Conservation (phyloP, 306 rosid genomes). For the Argentina anserina region DNA sequence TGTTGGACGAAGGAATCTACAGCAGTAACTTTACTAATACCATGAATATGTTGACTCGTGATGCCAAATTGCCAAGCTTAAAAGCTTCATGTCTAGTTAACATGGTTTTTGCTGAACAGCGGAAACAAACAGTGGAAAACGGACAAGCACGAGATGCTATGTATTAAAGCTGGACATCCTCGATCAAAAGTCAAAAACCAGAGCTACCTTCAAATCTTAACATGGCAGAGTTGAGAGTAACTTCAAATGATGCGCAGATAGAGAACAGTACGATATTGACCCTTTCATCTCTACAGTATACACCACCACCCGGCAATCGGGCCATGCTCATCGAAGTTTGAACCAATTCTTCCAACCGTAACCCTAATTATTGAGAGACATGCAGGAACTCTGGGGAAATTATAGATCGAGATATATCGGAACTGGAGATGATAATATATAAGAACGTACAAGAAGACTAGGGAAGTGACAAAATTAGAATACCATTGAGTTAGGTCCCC, state of each 20-base stretch:
- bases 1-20: no score
- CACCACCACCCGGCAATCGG: not conserved
- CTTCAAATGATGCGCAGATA: not conserved
- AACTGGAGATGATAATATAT: not conserved
- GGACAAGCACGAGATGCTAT: not conserved
- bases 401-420: not conserved
- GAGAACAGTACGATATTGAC: not conserved
- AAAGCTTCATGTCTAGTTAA: not conserved
- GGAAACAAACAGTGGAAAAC: not conserved
- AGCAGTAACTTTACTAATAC: no score
- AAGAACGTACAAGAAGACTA: not conserved
- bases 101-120: not conserved
- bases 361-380: not conserved
- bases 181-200: no score
- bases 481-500: no score
- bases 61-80: no score
- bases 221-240: not conserved
- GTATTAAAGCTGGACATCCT: not conserved
- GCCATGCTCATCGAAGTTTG: slow-evolving; percentile 4
- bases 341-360: not conserved
- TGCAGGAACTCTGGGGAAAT: not conserved
- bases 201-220: not conserved
- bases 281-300: not conserved
- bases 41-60: no score
- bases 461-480: not conserved